These are phyloP conservation scores for Annulohypoxylon bovei DNA, from an alignment of 495 filamentous ascomycete species.

Conservation along the genomic window DNA sequence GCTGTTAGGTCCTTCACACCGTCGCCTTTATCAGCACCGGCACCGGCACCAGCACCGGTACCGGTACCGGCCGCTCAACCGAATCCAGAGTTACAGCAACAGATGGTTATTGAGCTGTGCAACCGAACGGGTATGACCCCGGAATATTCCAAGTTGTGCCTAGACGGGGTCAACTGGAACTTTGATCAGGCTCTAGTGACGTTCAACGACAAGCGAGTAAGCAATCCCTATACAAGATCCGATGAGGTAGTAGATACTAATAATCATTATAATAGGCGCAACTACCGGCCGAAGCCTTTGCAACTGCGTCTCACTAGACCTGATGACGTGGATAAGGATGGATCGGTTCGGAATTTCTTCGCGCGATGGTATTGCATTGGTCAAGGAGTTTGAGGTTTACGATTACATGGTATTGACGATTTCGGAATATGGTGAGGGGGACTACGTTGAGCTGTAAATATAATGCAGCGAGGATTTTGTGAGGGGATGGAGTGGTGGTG, in stretches of 20 bases:
- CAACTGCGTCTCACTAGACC: conserved; percentile 13
- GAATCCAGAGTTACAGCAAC: conserved; percentile 63
- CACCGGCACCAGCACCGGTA: conserved; percentile 24
- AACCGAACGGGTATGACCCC: conserved; percentile 76
- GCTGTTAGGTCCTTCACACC: conserved; percentile 69
- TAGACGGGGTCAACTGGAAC: conserved; percentile 77
- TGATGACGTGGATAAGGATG: neutral
- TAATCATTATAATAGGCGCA: conserved; percentile 37
- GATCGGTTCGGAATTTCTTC: conserved; percentile 1
- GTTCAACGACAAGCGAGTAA: conserved; percentile 68
- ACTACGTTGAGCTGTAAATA: conserved; percentile 12
- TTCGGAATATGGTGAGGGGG: conserved; percentile 5
- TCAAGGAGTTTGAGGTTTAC: conserved; percentile 35
- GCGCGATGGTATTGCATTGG: conserved; percentile 29
- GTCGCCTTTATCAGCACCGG: conserved; percentile 45
- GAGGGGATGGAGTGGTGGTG: neutral
- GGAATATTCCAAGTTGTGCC: conserved; percentile 75
- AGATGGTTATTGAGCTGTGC: conserved; percentile 72
- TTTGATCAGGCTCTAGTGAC: conserved; percentile 71
- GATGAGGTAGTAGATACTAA: conserved; percentile 4
- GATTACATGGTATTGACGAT: conserved; percentile 16
- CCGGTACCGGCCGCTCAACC: conserved; percentile 33
- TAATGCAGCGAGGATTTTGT: conserved; percentile 9
- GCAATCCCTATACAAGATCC: neutral
- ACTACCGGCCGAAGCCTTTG: conserved; percentile 54